Evolutionary conservation across 2,329 filamentous ascomycete genomes (phyloP), one percentile per base, ranked within the genome.

Genomic region (Fusarium caatingaense): DNA sequence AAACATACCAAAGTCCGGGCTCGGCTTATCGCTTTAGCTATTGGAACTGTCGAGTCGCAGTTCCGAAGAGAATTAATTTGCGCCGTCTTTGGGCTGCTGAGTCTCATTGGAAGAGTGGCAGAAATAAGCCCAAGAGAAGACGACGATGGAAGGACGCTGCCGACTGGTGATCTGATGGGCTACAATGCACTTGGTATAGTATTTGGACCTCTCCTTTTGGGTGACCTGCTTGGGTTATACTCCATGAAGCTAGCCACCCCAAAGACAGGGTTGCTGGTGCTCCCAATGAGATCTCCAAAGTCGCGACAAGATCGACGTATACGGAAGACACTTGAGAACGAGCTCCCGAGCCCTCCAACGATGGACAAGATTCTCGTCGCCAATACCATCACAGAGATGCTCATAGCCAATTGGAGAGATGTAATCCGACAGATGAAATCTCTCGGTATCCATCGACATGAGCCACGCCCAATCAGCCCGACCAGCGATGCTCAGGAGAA

Each of bases 371-470:
- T 89, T 23, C 81, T 84, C 46, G 78, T 89, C 56, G 88, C 88
- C 13, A 90, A 88, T 63, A 79, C 80, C 32, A 85, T 92, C 30
- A 81, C 88, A 0, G 88, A 91, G 75, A 91, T 92, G 88, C 79
- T 92, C 8, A 87, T 92, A 50, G 80, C 84, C 2, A 85, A 91
- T 66, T 92, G 90, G 90, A 82, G 86, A 61, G 88, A 90, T 49
- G 83, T 91, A 13, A 87, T 90, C 45, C 81, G 84, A 41, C 86
- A 92, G 60, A 85, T 91, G 81, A 86, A 81, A 60, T 83, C 80
- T 44, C 73, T 90, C 3, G 78, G 78, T 3, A 74, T 74, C 20
- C 73, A 78, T 30, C 69, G 66, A 27, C 74, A 68, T 20, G 68
- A 76, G 16, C 42, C 56, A 13, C 73, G 71, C 8, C 57, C 72